These are phyloP conservation scores for Dactylellina leptospora DNA, from an alignment of 2,329 filamentous ascomycete genomes.

Conservation along the genomic window DNA sequence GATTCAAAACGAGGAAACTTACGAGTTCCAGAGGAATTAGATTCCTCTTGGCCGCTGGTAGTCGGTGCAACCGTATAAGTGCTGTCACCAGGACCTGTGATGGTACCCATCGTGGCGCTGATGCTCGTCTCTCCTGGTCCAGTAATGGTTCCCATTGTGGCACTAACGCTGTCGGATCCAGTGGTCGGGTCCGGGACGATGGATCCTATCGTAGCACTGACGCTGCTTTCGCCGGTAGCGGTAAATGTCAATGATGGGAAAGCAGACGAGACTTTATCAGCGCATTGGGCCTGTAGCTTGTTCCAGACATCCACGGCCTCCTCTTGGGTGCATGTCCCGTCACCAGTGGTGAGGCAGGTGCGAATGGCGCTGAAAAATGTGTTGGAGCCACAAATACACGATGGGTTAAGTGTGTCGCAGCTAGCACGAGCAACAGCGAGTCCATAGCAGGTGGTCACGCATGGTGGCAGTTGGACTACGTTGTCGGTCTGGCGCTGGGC, in stretches of 20 bases:
- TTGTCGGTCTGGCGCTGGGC: constrained; percentile 29
- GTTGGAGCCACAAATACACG: constrained; percentile 47
- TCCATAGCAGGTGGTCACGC: constrained; percentile 41
- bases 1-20: too few species aligned
- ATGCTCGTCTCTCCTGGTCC: background rate
- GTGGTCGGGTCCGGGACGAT: constrained; percentile 15
- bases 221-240: constrained; percentile 9
- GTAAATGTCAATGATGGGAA: constrained; percentile 32
- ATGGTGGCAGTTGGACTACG: constrained; percentile 24
- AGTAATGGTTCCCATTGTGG: constrained; percentile 2
- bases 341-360: constrained; percentile 32
- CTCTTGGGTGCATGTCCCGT: constrained; percentile 30
- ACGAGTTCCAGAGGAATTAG: constrained; percentile 27
- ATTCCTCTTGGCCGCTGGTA: constrained; percentile 10
- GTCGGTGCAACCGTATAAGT: background rate
- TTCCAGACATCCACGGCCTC: constrained; percentile 37
- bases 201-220: constrained; percentile 10
- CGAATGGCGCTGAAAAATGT: constrained; percentile 40
- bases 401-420: constrained; percentile 46
- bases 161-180: background rate
- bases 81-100: constrained; percentile 17
- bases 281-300: constrained; percentile 40
- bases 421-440: constrained; percentile 42
- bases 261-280: constrained; percentile 31
- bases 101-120: constrained; percentile 29